phyloP scores from a whole-genome alignment of 2,329 filamentous ascomycete genomes.

The Parascedosporium putredinis region DNA sequence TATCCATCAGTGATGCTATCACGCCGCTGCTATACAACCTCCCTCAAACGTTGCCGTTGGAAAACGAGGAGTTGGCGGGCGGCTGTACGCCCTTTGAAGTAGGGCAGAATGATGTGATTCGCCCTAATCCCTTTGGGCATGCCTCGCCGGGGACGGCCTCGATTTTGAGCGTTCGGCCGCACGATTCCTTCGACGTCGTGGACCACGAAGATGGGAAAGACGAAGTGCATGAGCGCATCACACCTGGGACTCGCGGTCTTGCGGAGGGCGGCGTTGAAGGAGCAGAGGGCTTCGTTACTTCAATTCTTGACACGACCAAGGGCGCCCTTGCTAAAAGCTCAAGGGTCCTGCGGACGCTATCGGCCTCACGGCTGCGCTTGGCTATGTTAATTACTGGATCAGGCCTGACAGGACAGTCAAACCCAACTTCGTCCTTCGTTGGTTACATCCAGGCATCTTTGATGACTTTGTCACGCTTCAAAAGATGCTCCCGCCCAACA shows the following conservation, averaged over 20 bases:
- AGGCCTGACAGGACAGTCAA: conserved; percentile 16
- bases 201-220: conserved; percentile 16
- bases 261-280: conserved; percentile 21
- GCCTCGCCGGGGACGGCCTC: not conserved
- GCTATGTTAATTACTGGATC: conserved; percentile 18
- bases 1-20: conserved; percentile 62
- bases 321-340: conserved; percentile 24
- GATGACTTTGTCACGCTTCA: conserved; percentile 54
- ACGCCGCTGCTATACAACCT: conserved; percentile 68
- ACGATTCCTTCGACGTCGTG: conserved; percentile 3
- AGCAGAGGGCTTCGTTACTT: conserved; percentile 21
- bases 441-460: conserved; percentile 69
- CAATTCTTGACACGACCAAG: conserved; percentile 24
- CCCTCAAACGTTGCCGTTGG: conserved; percentile 57
- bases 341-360: conserved; percentile 16
- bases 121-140: not conserved
- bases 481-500: conserved; percentile 12
- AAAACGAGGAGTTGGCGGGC: conserved; percentile 15
- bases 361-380: conserved; percentile 18
- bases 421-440: conserved; percentile 51
- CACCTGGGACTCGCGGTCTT: conserved; percentile 18
- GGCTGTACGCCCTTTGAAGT: conserved; percentile 9
- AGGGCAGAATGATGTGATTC: conserved; percentile 11
- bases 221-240: conserved; percentile 7
- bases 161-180: conserved; percentile 11